phyloP scores from a whole-genome alignment of 805 yeast genomes.

The Scheffersomyces amazonensis region DNA sequence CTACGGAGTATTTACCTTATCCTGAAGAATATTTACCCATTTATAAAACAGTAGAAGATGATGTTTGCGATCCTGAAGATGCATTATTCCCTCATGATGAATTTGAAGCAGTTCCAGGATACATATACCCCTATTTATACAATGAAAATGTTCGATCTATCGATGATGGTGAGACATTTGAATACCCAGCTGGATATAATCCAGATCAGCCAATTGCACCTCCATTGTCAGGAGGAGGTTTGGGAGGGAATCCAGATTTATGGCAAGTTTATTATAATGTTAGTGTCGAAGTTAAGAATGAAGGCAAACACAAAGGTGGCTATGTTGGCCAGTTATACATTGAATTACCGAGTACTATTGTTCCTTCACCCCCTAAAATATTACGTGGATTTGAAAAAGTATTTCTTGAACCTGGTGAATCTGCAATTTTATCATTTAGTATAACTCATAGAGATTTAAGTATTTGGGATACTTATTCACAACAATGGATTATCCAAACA shows the following conservation, averaged over 20 bases:
- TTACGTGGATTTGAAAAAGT: slow-evolving; percentile 60
- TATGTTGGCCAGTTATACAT: slow-evolving; percentile 53
- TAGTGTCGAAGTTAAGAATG: slow-evolving; percentile 44
- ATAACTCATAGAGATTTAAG: slow-evolving; percentile 52
- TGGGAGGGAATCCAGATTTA: slow-evolving; percentile 60
- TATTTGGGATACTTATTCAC: slow-evolving; percentile 53
- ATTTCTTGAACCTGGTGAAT: slow-evolving; percentile 39
- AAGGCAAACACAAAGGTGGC: slow-evolving; percentile 45
- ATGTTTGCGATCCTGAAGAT: slow-evolving; percentile 52
- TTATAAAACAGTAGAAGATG: slow-evolving; percentile 41
- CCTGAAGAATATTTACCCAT: slow-evolving; percentile 46
- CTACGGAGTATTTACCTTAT: slow-evolving; percentile 43
- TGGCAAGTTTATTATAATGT: slow-evolving; percentile 53
- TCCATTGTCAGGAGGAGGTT: slow-evolving; percentile 46
- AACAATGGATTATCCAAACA: slow-evolving; percentile 57
- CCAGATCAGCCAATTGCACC: slow-evolving; percentile 35
- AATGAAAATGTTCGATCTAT: slow-evolving; percentile 29
- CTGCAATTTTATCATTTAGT: slow-evolving; percentile 37
- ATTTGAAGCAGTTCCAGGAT: slow-evolving; percentile 52
- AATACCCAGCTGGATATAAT: slow-evolving; percentile 36
- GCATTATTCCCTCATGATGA: slow-evolving; percentile 53
- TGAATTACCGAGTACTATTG: slow-evolving; percentile 46
- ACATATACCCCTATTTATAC: slow-evolving; percentile 53
- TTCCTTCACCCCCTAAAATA: slow-evolving; percentile 51
- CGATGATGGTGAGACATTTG: slow-evolving; percentile 35